Evolutionary conservation across 495 filamentous ascomycete species (phyloP).

Genomic region (Penicillium tannophilum): DNA sequence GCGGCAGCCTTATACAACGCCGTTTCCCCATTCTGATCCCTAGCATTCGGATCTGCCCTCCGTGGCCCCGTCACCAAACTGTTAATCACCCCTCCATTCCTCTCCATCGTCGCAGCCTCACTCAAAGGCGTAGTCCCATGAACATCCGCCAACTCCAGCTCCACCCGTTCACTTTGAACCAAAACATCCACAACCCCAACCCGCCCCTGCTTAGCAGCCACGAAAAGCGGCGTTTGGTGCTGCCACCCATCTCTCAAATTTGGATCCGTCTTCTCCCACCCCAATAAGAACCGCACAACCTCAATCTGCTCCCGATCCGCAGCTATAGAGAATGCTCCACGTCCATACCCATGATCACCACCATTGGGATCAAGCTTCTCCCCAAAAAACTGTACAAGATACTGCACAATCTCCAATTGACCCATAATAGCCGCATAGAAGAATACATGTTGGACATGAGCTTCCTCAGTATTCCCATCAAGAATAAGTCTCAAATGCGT

Average conservation of each 20-base stretch:
- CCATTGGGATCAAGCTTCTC: conserved; percentile 25
- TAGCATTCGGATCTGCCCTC: conserved; percentile 21
- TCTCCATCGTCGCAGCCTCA: conserved; percentile 12
- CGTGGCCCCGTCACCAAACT: conserved; percentile 14
- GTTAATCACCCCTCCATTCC: conserved; percentile 12
- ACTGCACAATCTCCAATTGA: conserved; percentile 21
- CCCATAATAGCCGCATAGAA: conserved; percentile 28
- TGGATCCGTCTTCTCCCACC: conserved; percentile 27
- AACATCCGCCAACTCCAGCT: conserved; percentile 22
- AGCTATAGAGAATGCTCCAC: conserved; percentile 26
- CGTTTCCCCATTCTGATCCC: conserved; percentile 22
- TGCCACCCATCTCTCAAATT: conserved; percentile 26
- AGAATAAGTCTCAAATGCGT: conserved; percentile 26
- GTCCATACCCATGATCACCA: conserved; percentile 13
- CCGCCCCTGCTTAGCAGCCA: conserved; percentile 18
- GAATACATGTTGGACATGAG: conserved; percentile 30
- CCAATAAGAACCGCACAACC: conserved; percentile 19
- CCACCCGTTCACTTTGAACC: conserved; percentile 18
- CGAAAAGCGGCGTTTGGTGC: conserved; percentile 25
- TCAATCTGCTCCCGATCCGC: conserved; percentile 18
- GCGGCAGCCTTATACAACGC: conserved; percentile 25
- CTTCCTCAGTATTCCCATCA: conserved; percentile 13
- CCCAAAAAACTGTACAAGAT: conserved; percentile 24
- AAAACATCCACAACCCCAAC: conserved; percentile 20
- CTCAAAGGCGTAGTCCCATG: conserved; percentile 25